phyloP scores from a whole-genome alignment of 2,329 filamentous ascomycete species.

The Diplodia corticola region DNA sequence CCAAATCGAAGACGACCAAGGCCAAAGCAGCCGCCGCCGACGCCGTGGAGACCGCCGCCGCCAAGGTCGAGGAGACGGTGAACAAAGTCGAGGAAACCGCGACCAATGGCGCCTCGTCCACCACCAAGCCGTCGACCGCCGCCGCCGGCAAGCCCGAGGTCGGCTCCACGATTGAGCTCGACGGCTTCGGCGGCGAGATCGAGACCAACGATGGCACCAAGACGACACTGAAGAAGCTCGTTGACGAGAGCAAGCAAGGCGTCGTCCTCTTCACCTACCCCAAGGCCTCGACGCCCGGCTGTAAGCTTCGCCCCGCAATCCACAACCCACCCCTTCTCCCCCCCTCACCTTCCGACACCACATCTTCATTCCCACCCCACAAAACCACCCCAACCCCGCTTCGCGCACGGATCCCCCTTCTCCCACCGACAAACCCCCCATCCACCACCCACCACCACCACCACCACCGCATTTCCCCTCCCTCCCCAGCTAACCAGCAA shows the following conservation, averaged over 20 bases:
- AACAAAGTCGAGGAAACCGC: conserved; percentile 32
- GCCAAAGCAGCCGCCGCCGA: conserved; percentile 24
- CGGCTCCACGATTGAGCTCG: conserved; percentile 56
- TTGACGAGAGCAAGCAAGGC: conserved; percentile 79
- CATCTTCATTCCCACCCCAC: neutral
- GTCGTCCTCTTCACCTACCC: conserved; percentile 96
- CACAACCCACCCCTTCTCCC: neutral
- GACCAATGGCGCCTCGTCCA: conserved; percentile 33
- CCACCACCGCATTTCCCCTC: conserved; percentile 63
- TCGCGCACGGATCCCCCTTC: neutral
- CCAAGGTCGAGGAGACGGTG: conserved; percentile 26
- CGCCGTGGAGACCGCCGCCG: conserved; percentile 29
- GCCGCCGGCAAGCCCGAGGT: conserved; percentile 37
- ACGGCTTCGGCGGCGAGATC: conserved; percentile 66
- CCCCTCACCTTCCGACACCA: conserved; percentile 1
- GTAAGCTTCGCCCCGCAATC: conserved; percentile 58
- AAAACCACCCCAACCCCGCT: neutral
- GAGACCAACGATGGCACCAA: conserved; percentile 82
- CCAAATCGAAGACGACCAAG: conserved; percentile 42
- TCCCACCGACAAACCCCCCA: neutral
- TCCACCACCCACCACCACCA: neutral
- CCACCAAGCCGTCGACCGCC: conserved; percentile 27
- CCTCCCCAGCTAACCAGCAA: neutral
- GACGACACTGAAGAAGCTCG: conserved; percentile 75
- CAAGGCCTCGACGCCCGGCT: conserved; percentile 89